Evolutionary conservation across 2,329 filamentous ascomycete species (phyloP), one percentile per base, ranked within the genome.

Genomic region (Neurospora sp.): DNA sequence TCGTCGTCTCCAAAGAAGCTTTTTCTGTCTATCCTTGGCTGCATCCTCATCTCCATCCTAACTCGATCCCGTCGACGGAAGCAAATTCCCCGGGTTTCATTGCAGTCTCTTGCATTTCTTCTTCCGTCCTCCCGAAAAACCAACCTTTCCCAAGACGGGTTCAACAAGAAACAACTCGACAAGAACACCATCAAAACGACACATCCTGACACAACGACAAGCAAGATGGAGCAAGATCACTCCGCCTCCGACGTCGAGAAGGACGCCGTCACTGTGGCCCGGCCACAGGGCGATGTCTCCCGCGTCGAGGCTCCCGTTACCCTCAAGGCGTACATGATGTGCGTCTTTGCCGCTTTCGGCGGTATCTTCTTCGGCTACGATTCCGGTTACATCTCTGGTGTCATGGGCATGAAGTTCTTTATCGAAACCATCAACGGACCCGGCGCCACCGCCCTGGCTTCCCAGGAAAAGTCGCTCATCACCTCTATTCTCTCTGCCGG

Each of bases 401-500:
- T 85, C 3, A 75, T 82, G 33, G 80, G 77, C 71, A 79, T 79
- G 72, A 19, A 72, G 4, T 75, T 77, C 75, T 82, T 82, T 77
- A 78, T 81, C 74, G 38, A 76, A 6, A 15, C 77, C 72, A 70
- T 75, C 69, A 70, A 74, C 69, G 68, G 69, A 67, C 66, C 68
- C 66, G 69, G 68, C 38, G 73, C 72, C 38, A 71, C 66, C 2
- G 67, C 69, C 33, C 68, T 75, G 17, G n/a, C 71, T 6, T 71
- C 74, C 15, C 72, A 71, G 52, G 68, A 75, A 66, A 77, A 75
- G 70, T 77, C 75, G n/a, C 72, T 90, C 66, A 89, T 90, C 75
- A 87, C 86, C 73, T 89, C 87, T 40, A 90, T 91, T 74, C 83
- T 91, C 57, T 91, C 89, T 19, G 83, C 82, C 72, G 83, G 84